phyloP scores from a whole-genome alignment of 228 moss, liverwort and hornwort species.

The Sphagnum fallax region DNA sequence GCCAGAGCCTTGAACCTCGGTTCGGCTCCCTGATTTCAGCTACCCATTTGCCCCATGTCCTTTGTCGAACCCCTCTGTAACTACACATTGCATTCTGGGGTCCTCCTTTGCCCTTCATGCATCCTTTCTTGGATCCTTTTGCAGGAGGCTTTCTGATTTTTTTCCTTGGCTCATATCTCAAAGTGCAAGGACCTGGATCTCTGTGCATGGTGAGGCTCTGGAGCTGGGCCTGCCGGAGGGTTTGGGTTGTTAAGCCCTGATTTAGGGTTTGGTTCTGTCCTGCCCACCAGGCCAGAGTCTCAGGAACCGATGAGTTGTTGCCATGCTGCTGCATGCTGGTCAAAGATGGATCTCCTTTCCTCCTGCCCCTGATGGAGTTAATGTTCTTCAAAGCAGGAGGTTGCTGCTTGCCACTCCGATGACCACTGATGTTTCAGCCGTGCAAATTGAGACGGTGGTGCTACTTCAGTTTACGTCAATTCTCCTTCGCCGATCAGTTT shows the following conservation, averaged over 20 bases:
- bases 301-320: conserved; percentile 25
- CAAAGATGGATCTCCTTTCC: conserved; percentile 39
- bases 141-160: conserved; percentile 51
- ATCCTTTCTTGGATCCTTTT: conserved; percentile 62
- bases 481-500: too few species aligned
- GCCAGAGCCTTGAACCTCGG: conserved; percentile 51
- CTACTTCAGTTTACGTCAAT: too few species aligned
- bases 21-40: conserved; percentile 63
- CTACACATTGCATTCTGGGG: conserved; percentile 52
- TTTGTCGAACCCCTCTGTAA: conserved; percentile 48
- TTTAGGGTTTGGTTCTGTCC: conserved; percentile 22
- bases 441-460: too few species aligned
- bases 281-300: conserved; percentile 60
- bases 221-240: too few species aligned
- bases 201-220: too few species aligned
- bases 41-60: conserved; percentile 67
- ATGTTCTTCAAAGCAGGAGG: conserved; percentile 57
- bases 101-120: conserved; percentile 62
- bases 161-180: conserved; percentile 24
- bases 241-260: too few species aligned
- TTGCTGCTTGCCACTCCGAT: conserved; percentile 16
- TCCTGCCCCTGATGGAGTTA: conserved; percentile 49
- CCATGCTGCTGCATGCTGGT: conserved; percentile 38
- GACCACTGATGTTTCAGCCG: too few species aligned
- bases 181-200: too few species aligned